A percentile compares a stretch with the other conserved stretches of the same genome.
Conservation (phyloP, 768 basidiomycete species). For the Punctularia strigosozonata region DNA sequence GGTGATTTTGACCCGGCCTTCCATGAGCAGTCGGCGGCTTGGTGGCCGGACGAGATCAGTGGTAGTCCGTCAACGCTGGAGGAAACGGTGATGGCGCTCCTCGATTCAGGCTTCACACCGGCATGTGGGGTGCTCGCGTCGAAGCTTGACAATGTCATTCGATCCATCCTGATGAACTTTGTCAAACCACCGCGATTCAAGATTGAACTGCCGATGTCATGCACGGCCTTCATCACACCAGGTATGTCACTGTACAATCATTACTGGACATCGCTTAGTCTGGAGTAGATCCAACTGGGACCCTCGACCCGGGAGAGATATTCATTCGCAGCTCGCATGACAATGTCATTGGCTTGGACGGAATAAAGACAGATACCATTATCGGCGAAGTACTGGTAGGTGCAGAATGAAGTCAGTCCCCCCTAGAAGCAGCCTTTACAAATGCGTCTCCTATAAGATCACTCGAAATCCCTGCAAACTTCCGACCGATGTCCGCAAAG, state of each 20-base stretch:
- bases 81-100: constrained; percentile 44
- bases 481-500: constrained; percentile 57
- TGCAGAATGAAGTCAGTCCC: background rate
- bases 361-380: constrained; percentile 34
- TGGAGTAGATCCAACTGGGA: constrained; percentile 35
- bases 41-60: constrained; percentile 59
- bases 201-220: constrained; percentile 45
- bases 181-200: too few relatives aligned
- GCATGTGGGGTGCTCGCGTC: constrained; percentile 37
- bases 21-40: constrained; percentile 39
- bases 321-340: constrained; percentile 39
- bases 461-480: constrained; percentile 62
- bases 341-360: constrained; percentile 29
- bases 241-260: constrained; percentile 18
- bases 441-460: constrained; percentile 22
- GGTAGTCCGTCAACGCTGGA: constrained; percentile 48
- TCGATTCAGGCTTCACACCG: constrained; percentile 52
- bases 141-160: too few relatives aligned
- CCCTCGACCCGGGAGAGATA: constrained; percentile 42
- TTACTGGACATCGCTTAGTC: background rate
- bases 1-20: constrained; percentile 9
- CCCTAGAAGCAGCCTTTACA: background rate
- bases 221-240: constrained; percentile 50
- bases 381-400: constrained; percentile 46
- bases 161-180: too few relatives aligned